Conservation (phyloP, 352 stramenopile genomes). For the Thalassiosira livingstoniorum region DNA sequence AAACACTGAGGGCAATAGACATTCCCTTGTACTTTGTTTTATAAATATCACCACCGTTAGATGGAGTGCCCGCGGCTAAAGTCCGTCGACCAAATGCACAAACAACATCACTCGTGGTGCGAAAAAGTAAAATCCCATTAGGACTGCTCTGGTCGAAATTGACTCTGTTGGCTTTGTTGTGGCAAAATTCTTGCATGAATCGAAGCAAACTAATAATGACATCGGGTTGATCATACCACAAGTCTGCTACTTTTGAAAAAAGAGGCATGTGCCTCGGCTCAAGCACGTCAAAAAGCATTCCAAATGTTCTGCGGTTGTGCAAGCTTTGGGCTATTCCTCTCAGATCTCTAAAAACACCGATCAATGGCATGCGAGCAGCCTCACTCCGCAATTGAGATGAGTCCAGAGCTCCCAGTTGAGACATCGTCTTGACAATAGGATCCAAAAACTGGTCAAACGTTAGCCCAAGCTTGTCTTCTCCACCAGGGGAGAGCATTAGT, state of each 20-base stretch:
- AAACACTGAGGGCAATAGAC: slow-evolving; percentile 92
- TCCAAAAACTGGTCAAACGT: slow-evolving; percentile 98
- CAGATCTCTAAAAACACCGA: slow-evolving; percentile 96
- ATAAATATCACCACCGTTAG: slow-evolving; percentile 87
- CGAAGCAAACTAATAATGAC: slow-evolving; percentile 97
- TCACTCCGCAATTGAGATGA: slow-evolving; percentile 78
- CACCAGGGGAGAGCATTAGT: slow-evolving; percentile 94
- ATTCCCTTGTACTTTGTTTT: slow-evolving; percentile 98
- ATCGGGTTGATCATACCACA: slow-evolving; percentile 92
- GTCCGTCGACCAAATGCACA: slow-evolving; percentile 93
- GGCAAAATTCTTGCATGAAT: slow-evolving; percentile 94
- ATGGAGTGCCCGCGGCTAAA: slow-evolving; percentile 66
- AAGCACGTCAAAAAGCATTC: slow-evolving; percentile 97
- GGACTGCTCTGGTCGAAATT: slow-evolving; percentile 98
- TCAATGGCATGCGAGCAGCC: slow-evolving; percentile 84
- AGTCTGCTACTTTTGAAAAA: slow-evolving; percentile 93
- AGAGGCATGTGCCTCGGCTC: slow-evolving; percentile 96
- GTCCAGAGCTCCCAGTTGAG: slow-evolving; percentile 77
- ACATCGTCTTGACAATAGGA: slow-evolving; percentile 86
- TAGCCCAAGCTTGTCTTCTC: slow-evolving; percentile 89
- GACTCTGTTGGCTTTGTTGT: slow-evolving; percentile 95
- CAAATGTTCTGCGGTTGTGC: slow-evolving; percentile 96
- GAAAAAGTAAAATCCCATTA: slow-evolving; percentile 98
- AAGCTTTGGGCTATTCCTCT: slow-evolving; percentile 95
- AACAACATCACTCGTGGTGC: slow-evolving; percentile 94